phyloP scores from a whole-genome alignment of 176 grass and related monocot species.

The Oryza longistaminata region DNA sequence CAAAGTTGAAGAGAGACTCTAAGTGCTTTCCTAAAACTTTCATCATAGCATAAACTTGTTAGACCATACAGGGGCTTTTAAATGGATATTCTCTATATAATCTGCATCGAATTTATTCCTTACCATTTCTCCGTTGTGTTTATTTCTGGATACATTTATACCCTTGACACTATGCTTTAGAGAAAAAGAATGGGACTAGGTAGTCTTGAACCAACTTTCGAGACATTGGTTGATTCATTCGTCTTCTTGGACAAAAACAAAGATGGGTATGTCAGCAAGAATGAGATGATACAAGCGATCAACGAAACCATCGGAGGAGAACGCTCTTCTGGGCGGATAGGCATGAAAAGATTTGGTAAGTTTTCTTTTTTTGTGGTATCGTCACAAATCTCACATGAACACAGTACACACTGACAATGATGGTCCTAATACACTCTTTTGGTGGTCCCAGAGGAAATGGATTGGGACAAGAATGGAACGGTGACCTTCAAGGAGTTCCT shows the following conservation, averaged over 20 bases:
- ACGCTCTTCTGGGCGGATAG: conserved; percentile 94
- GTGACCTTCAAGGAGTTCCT: conserved; percentile 99
- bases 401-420: not conserved
- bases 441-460: conserved; percentile 84
- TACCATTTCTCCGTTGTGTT: not conserved
- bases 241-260: conserved; percentile 99
- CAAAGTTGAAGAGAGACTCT: not conserved
- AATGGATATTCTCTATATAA: not conserved
- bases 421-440: conserved; percentile 27
- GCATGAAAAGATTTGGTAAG: conserved; percentile 96
- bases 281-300: conserved; percentile 92
- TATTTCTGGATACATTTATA: not conserved
- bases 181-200: conserved; percentile 81
- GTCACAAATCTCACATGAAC: not conserved
- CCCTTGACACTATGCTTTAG: conserved; percentile 62
- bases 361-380: conserved; percentile 19
- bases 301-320: conserved; percentile 89
- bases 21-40: not conserved
- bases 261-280: conserved; percentile 98
- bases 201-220: conserved; percentile 80
- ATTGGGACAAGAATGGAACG: conserved; percentile 96
- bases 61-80: not conserved
- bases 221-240: conserved; percentile 88
- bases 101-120: not conserved
- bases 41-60: not conserved